A percentile compares a stretch with the other conserved stretches of the same genome.
phyloP scores from a whole-genome alignment of 768 basidiomycete genomes.

The Boletus edulis region DNA sequence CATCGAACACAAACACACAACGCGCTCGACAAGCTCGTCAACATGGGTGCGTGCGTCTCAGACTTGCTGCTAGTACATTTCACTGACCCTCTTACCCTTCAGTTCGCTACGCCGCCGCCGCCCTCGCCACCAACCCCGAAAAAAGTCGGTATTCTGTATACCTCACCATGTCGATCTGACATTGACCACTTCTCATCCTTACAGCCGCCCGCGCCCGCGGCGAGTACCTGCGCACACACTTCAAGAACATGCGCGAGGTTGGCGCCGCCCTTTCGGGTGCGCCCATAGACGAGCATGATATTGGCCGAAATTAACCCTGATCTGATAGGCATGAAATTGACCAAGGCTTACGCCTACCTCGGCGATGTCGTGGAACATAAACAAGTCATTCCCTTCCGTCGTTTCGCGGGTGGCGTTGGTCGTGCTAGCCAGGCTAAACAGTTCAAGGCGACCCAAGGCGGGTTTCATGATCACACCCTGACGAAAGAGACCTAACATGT shows the following conservation, averaged over 20 bases:
- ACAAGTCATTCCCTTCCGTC: constrained; percentile 93
- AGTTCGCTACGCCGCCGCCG: constrained; percentile 95
- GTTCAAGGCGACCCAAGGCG: constrained; percentile 95
- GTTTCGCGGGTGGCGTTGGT: constrained; percentile 94
- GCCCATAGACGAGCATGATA: constrained; percentile 16
- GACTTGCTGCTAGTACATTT: constrained; percentile 6
- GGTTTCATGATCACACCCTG: constrained; percentile 27
- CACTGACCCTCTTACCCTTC: constrained; percentile 19
- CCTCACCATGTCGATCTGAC: constrained; percentile 6
- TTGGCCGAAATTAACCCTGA: constrained; percentile 1
- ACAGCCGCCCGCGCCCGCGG: constrained; percentile 89
- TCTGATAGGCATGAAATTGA: constrained; percentile 76
- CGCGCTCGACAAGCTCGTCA: constrained; percentile 44
- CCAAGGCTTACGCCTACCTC: constrained; percentile 95
- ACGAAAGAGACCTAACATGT: background rate
- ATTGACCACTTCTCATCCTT: constrained; percentile 8
- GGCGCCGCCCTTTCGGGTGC: constrained; percentile 89
- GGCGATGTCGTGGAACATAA: constrained; percentile 95
- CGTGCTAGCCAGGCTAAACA: constrained; percentile 94
- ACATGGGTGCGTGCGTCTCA: constrained; percentile 57
- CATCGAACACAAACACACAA: constrained; percentile 42
- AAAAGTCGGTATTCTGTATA: constrained; percentile 62
- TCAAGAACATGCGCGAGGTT: constrained; percentile 99
- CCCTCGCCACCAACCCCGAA: constrained; percentile 89
- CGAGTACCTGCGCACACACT: constrained; percentile 98